A percentile compares a stretch with the other conserved stretches of the same genome.
phyloP scores from a whole-genome alignment of 805 yeast species.

The Ogataea wickerhamii region DNA sequence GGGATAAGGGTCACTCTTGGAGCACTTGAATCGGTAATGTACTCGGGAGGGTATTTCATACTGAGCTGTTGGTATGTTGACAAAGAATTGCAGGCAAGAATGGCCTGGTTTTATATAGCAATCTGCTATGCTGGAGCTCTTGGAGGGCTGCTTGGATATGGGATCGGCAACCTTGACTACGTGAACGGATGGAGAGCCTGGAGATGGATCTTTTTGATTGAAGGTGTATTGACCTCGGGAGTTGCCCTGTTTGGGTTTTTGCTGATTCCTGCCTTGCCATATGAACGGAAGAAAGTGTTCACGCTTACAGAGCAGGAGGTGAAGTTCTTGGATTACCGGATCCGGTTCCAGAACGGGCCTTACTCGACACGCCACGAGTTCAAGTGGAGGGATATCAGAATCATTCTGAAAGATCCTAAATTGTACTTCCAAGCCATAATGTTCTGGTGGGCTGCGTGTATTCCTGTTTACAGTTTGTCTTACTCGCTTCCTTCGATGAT shows the following conservation, averaged over 20 bases:
- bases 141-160: constrained; percentile 36
- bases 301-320: constrained; percentile 1
- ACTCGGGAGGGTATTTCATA: constrained; percentile 37
- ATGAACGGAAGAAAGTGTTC: constrained; percentile 1
- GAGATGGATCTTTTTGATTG: constrained; percentile 50
- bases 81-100: constrained; percentile 34
- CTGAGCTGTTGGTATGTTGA: constrained; percentile 37
- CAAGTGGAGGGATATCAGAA: constrained; percentile 18
- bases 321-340: constrained; percentile 3
- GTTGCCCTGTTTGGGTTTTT: constrained; percentile 29
- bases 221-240: constrained; percentile 39
- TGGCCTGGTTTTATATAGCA: constrained; percentile 34
- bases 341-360: constrained; percentile 3
- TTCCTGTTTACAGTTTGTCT: constrained; percentile 35
- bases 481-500: constrained; percentile 43
- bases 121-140: constrained; percentile 32
- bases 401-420: constrained; percentile 36
- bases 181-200: constrained; percentile 40
- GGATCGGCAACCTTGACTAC: constrained; percentile 30
- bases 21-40: constrained; percentile 38
- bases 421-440: constrained; percentile 27
- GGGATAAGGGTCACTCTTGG: constrained; percentile 37
- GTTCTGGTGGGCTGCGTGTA: constrained; percentile 39
- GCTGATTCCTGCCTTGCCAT: constrained; percentile 32
- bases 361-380: constrained; percentile 1